Evolutionary conservation across 1,139 yeast species (phyloP), one percentile per base, ranked within the genome.

Genomic region (Yamadazyma diddensiae): DNA sequence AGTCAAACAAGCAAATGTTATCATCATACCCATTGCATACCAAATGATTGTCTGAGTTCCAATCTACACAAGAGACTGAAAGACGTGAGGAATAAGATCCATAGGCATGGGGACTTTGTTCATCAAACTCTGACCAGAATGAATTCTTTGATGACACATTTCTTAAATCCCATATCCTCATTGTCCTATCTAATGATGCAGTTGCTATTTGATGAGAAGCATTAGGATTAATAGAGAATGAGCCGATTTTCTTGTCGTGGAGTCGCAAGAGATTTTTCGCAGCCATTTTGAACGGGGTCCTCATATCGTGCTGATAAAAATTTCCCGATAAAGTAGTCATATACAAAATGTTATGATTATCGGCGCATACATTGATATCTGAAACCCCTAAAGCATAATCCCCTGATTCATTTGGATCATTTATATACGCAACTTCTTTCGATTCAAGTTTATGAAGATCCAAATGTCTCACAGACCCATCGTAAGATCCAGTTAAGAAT

Each of bases 11-110:
- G 36, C 84, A 77, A 46, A 92, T 73, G 1, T 84, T 76, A 52
- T 92, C 94, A 52, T 87, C 97, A 50, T 92, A 92, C 1, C 97
- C 96, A 53, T 92, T 90, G 54, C 94, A 84, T 0, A 90, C 95
- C 35, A 92, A 65, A 37, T 80, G 77, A 37, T 88, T 88, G 5
- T 74, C 69, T 2, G 61, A 52, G 44, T 87, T 88, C 92, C 95
- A 92, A 37, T 86, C 94, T 0, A 90, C 90, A 23, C 82, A 74
- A 18, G 96, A 86, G 1, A 90, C 78, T 34, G 95, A 85, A 22
- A 90, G 64, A 36, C 95, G 63, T 4, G 95, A 83, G 14, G 70
- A 57, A 50, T 79, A 90, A 9, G 76, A 65, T 0, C 92, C 92
- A 38, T 73, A 70, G 24, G 66, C 49, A 41, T 75, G 77, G 0